These are phyloP conservation scores for Ehretia macrophylla DNA, from an alignment of 257 asterid genomes.

Conservation along the genomic window DNA sequence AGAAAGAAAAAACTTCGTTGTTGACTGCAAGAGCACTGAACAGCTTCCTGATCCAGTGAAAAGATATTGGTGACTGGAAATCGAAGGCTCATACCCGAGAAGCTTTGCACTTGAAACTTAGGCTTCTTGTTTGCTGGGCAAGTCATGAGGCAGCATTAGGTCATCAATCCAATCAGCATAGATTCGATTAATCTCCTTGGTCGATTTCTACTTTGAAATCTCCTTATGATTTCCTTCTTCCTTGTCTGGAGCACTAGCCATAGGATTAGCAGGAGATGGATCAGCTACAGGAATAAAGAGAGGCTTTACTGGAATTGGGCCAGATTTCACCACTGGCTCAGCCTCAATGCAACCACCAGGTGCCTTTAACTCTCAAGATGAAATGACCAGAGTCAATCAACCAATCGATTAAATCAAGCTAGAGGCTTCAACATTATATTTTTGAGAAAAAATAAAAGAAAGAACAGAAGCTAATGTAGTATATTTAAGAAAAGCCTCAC, in stretches of 20 bases:
- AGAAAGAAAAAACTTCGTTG: too few species aligned
- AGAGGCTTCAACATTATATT: too few species aligned
- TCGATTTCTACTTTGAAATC: conserved; percentile 40
- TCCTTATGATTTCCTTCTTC: conserved; percentile 27
- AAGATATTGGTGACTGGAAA: too few species aligned
- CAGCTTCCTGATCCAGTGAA: too few species aligned
- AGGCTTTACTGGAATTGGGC: conserved; percentile 24
- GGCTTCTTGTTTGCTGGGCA: conserved; percentile 22
- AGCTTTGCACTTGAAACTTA: too few species aligned
- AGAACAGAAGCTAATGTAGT: too few species aligned
- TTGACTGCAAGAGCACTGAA: too few species aligned
- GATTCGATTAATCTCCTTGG: conserved; percentile 45
- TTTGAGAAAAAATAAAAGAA: too few species aligned
- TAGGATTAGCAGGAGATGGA: conserved; percentile 15
- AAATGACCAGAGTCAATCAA: too few species aligned
- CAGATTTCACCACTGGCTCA: conserved; percentile 12
- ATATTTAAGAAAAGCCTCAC: too few species aligned
- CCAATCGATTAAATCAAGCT: too few species aligned
- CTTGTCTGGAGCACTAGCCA: conserved; percentile 11
- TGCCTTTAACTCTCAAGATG: conserved; percentile 27
- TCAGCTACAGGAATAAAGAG: conserved; percentile 3
- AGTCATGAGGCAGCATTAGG: conserved; percentile 34
- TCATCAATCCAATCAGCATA: conserved; percentile 72
- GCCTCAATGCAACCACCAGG: conserved; percentile 26
- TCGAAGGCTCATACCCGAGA: too few species aligned